Evolutionary conservation across 345 rosid genomes (phyloP).

Genomic region (Salix arbutifolia): DNA sequence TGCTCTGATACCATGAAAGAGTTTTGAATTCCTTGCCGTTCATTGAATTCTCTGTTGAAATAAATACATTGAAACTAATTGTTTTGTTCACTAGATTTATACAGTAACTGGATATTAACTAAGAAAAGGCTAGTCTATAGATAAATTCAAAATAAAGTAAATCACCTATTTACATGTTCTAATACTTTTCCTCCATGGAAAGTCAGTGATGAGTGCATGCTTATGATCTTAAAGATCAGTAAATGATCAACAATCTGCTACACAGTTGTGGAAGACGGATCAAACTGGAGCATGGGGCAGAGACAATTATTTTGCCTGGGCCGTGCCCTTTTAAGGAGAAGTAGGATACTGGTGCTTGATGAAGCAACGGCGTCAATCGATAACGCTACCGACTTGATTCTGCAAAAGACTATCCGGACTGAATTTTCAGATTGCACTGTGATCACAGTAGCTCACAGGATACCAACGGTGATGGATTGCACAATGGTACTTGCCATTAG

Average conservation of each 20-base stretch:
- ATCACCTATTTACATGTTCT: no score
- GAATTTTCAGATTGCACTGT: conserved; percentile 84
- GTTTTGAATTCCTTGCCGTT: no score
- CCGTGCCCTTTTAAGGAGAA: conserved; percentile 81
- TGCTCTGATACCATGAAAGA: no score
- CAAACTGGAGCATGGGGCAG: conserved; percentile 98
- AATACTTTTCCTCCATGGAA: background rate
- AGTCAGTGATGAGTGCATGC: background rate
- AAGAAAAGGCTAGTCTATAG: no score
- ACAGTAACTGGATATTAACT: no score
- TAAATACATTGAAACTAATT: no score
- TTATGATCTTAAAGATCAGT: background rate
- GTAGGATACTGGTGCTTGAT: conserved; percentile 75
- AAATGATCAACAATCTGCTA: background rate
- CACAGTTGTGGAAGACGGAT: conserved; percentile 83
- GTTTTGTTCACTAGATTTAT: no score
- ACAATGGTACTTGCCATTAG: conserved; percentile 83
- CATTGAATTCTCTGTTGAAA: no score
- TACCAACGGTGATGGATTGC: conserved; percentile 96
- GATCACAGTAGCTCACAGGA: conserved; percentile 90
- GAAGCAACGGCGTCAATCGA: conserved; percentile 98
- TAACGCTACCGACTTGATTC: conserved; percentile 78
- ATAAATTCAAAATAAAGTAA: no score
- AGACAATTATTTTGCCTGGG: conserved; percentile 86
- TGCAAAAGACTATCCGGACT: conserved; percentile 71